These are phyloP conservation scores for Jamesozyma lodderae DNA, from an alignment of 805 yeast genomes.

Conservation along the genomic window DNA sequence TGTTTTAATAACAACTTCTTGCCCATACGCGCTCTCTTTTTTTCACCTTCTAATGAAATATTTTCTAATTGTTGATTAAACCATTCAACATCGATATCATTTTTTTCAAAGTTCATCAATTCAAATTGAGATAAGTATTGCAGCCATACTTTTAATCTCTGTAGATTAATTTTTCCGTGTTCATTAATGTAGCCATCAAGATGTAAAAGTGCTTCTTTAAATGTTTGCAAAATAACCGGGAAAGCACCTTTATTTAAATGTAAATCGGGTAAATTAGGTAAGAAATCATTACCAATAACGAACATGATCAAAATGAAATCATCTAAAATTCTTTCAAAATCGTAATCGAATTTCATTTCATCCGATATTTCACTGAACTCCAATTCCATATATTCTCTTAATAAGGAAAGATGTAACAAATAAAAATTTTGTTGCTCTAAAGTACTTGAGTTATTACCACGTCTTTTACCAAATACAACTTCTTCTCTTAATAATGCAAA, in stretches of 20 bases:
- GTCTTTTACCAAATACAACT: slow-evolving; percentile 67
- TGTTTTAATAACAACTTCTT: slow-evolving; percentile 56
- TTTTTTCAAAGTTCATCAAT: slow-evolving; percentile 73
- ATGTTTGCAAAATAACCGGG: slow-evolving; percentile 82
- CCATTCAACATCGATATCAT: slow-evolving; percentile 83
- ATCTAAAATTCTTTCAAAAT: slow-evolving; percentile 83
- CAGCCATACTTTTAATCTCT: slow-evolving; percentile 66
- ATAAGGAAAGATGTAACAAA: slow-evolving; percentile 73
- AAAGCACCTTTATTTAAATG: slow-evolving; percentile 93
- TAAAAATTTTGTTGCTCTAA: slow-evolving; percentile 74
- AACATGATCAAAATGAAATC: slow-evolving; percentile 88
- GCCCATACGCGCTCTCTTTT: slow-evolving; percentile 56
- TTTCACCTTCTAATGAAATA: slow-evolving; percentile 64
- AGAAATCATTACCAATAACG: slow-evolving; percentile 95
- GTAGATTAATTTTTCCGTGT: slow-evolving; percentile 69
- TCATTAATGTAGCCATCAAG: slow-evolving; percentile 81
- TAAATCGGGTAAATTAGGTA: slow-evolving; percentile 91
- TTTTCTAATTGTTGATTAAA: slow-evolving; percentile 77
- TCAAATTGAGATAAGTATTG: slow-evolving; percentile 72
- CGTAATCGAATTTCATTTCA: slow-evolving; percentile 53
- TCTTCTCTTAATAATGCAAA: slow-evolving; percentile 91
- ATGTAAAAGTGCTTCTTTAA: slow-evolving; percentile 66
- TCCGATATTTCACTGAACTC: slow-evolving; percentile 71
- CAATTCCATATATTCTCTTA: slow-evolving; percentile 82
- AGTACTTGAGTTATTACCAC: slow-evolving; percentile 30